Percentiles rank a stretch among this genome's conserved stretches.
Evolutionary conservation across 768 basidiomycete species (phyloP).

Genomic region (Porphyrellus cyaneotinctus): DNA sequence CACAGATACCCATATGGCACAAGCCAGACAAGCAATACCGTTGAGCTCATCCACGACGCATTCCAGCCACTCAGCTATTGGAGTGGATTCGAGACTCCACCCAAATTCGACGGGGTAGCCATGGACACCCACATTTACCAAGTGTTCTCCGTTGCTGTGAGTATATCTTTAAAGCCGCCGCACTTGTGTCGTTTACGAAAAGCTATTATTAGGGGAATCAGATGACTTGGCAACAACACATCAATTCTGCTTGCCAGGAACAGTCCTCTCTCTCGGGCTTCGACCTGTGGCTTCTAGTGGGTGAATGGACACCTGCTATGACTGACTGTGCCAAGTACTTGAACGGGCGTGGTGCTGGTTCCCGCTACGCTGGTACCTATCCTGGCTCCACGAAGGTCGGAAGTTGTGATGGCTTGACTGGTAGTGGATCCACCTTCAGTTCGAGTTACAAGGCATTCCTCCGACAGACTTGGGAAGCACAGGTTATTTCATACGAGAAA

Average conservation of each 20-base stretch:
- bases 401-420: conserved; percentile 70
- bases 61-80: conserved; percentile 74
- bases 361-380: conserved; percentile 60
- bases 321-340: conserved; percentile 63
- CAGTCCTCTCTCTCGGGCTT: conserved; percentile 45
- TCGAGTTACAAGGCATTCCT: conserved; percentile 77
- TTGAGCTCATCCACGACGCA: conserved; percentile 72
- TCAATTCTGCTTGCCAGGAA: conserved; percentile 52
- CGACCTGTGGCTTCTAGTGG: conserved; percentile 77
- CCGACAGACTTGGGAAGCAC: conserved; percentile 80
- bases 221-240: conserved; percentile 51
- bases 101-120: conserved; percentile 58
- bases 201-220: conserved; percentile 41
- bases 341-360: conserved; percentile 74
- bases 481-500: conserved; percentile 67
- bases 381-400: conserved; percentile 66
- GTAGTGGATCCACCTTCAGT: conserved; percentile 71
- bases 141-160: conserved; percentile 58
- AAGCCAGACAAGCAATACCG: conserved; percentile 47
- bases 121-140: conserved; percentile 82
- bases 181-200: background rate
- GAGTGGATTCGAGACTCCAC: conserved; percentile 55
- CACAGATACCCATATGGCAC: conserved; percentile 40
- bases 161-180: conserved; percentile 15
- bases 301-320: conserved; percentile 80